A percentile compares a stretch with the other conserved stretches of the same genome.
Evolutionary conservation across 2,329 filamentous ascomycete species (phyloP).

Genomic region (Xylariaceae sp.): DNA sequence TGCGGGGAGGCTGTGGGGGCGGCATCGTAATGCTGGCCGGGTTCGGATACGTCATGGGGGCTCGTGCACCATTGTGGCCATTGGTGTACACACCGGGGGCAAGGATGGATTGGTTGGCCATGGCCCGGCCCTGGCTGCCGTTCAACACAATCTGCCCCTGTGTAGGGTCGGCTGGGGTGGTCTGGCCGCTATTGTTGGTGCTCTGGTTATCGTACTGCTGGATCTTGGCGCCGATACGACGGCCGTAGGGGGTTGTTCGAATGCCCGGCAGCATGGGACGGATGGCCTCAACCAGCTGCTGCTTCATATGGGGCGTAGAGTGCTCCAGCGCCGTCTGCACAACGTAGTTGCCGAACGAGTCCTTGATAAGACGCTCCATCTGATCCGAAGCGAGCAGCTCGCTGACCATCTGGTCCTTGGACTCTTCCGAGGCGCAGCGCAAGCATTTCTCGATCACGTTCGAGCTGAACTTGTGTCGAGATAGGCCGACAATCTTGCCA

Average conservation of each 20-base stretch:
- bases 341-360: conserved; percentile 96
- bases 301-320: conserved; percentile 66
- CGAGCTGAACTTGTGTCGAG: conserved; percentile 98
- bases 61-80: conserved; percentile 30
- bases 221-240: conserved; percentile 89
- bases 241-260: conserved; percentile 87
- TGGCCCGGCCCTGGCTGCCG: conserved; percentile 37
- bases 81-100: conserved; percentile 30
- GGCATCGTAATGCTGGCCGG: conserved; percentile 31
- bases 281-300: conserved; percentile 73
- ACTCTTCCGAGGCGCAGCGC: conserved; percentile 70
- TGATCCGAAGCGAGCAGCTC: conserved; percentile 72
- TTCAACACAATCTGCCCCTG: conserved; percentile 51
- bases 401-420: conserved; percentile 75
- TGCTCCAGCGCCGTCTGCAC: conserved; percentile 94
- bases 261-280: conserved; percentile 80
- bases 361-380: conserved; percentile 82
- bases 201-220: conserved; percentile 48
- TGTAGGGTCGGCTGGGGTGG: conserved; percentile 47
- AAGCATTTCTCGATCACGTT: conserved; percentile 98
- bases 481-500: conserved; percentile 64
- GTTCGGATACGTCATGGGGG: conserved; percentile 32
- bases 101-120: conserved; percentile 37
- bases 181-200: conserved; percentile 43
- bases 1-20: conserved; percentile 28